Conservation (phyloP, 108 stramenopile species). For the Skeletonema menzelii region DNA sequence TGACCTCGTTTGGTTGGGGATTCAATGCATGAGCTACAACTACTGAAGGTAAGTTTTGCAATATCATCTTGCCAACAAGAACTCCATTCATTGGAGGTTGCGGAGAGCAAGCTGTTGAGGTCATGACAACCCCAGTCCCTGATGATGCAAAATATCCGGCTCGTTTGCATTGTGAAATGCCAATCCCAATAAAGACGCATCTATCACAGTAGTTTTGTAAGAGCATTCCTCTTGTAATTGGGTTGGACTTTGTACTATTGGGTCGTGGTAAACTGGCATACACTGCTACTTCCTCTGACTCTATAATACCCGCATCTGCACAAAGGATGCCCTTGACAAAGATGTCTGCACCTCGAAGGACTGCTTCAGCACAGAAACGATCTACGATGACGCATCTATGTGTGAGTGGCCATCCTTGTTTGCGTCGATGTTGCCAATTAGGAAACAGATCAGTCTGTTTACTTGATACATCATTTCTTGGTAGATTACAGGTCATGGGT, state of each 20-base stretch:
- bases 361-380: constrained; percentile 80
- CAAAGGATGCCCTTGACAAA: constrained; percentile 71
- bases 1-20: constrained; percentile 75
- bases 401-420: constrained; percentile 67
- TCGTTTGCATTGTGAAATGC: constrained; percentile 44
- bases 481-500: not conserved
- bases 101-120: constrained; percentile 50
- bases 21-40: constrained; percentile 76
- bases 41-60: constrained; percentile 80
- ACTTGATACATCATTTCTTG: not conserved
- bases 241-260: constrained; percentile 8
- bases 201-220: constrained; percentile 51
- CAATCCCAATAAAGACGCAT: constrained; percentile 73
- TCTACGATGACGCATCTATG: constrained; percentile 60
- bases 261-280: constrained; percentile 17
- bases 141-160: constrained; percentile 55
- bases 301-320: constrained; percentile 57
- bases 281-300: constrained; percentile 59
- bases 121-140: constrained; percentile 64
- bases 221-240: constrained; percentile 46
- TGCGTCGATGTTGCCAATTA: constrained; percentile 25
- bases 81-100: constrained; percentile 61
- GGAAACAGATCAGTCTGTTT: constrained; percentile 16
- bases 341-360: constrained; percentile 72
- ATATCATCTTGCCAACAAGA: constrained; percentile 49